Evolutionary conservation across 352 stramenopile genomes (phyloP).

Genomic region (Phytopythium vexans): DNA sequence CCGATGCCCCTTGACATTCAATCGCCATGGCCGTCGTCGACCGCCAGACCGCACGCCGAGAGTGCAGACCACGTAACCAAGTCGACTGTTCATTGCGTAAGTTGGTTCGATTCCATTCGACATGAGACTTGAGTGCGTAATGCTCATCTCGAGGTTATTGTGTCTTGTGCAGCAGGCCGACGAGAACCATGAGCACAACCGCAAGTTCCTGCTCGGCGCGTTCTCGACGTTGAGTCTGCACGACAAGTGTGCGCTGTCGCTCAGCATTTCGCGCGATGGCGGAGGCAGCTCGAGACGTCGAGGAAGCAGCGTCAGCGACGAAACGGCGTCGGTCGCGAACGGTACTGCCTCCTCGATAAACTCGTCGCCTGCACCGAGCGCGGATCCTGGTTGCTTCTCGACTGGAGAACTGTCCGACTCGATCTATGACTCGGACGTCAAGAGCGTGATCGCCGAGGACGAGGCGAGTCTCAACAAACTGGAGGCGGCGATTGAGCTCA

Average conservation of each 20-base stretch:
- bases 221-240: slow-evolving; percentile 89
- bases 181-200: slow-evolving; percentile 80
- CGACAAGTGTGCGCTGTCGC: slow-evolving; percentile 81
- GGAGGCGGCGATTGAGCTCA: slow-evolving; percentile 82
- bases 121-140: neutral
- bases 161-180: slow-evolving; percentile 29
- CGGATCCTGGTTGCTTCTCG: slow-evolving; percentile 14
- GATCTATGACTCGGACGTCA: slow-evolving; percentile 70
- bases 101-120: slow-evolving; percentile 12
- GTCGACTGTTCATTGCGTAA: slow-evolving; percentile 38
- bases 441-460: slow-evolving; percentile 81
- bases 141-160: neutral
- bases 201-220: slow-evolving; percentile 75
- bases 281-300: slow-evolving; percentile 28
- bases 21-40: no score
- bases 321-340: slow-evolving; percentile 7
- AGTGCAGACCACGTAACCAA: slow-evolving; percentile 16
- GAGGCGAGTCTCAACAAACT: slow-evolving; percentile 73
- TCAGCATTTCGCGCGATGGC: slow-evolving; percentile 73
- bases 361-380: neutral
- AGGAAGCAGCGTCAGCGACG: slow-evolving; percentile 60
- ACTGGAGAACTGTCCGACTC: slow-evolving; percentile 27
- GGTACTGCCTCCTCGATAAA: neutral
- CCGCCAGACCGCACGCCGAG: no score
- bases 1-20: no score